Conservation (phyloP, 108 stramenopile genomes). For the Halocafeteria seosinensis region DNA sequence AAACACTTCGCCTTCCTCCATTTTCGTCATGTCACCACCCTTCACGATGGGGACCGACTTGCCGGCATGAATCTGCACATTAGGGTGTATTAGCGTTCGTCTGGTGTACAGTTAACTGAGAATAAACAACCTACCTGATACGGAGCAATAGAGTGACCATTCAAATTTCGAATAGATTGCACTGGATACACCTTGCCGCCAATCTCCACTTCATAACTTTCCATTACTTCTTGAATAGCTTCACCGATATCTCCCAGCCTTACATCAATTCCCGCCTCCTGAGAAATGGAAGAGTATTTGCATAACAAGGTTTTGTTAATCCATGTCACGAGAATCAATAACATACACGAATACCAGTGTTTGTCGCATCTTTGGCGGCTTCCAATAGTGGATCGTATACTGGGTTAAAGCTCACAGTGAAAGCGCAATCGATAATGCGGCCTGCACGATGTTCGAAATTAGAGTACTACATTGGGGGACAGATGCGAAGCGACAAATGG, state of each 20-base stretch:
- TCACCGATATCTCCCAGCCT: conserved; percentile 86
- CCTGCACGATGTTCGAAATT: no score
- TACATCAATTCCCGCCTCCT: conserved; percentile 93
- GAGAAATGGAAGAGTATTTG: no score
- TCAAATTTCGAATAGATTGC: conserved; percentile 73
- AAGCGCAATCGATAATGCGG: conserved; percentile 96
- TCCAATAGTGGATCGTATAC: conserved; percentile 70
- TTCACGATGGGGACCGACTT: conserved; percentile 92
- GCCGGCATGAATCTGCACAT: conserved; percentile 90
- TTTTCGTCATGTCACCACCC: conserved; percentile 63
- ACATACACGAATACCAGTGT: conserved; percentile 67
- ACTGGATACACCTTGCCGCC: conserved; percentile 75
- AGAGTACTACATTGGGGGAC: no score
- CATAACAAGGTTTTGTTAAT: no score
- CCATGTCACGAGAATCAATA: no score
- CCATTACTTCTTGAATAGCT: conserved; percentile 91
- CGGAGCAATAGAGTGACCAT: conserved; percentile 87
- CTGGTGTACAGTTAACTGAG: no score
- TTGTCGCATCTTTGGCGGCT: conserved; percentile 78
- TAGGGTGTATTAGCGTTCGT: no score
- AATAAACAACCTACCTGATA: no score
- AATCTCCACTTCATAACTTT: conserved; percentile 83
- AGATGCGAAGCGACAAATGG: no score
- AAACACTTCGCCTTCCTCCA: conserved; percentile 95
- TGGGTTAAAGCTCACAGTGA: conserved; percentile 86